These are phyloP conservation scores for Prinsepia uniflora DNA, from an alignment of 306 rosid genomes.

Conservation along the genomic window DNA sequence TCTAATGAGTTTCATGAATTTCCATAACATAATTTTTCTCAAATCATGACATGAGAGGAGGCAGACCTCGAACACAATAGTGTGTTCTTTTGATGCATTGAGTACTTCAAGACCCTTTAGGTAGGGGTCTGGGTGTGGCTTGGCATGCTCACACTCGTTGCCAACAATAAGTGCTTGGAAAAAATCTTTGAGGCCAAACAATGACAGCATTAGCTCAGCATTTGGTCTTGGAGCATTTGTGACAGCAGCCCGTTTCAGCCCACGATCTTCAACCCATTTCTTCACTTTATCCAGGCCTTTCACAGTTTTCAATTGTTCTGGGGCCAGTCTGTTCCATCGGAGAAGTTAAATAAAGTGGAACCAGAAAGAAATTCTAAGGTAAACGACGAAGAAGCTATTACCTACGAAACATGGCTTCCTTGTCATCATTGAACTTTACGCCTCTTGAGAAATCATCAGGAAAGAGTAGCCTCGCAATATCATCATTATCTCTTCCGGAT, in stretches of 20 bases:
- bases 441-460: conserved; percentile 73
- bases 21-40: background rate
- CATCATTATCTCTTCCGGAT: conserved; percentile 83
- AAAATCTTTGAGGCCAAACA: conserved; percentile 77
- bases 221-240: conserved; percentile 88
- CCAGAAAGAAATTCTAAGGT: conserved; percentile 16
- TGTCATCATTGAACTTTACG: conserved; percentile 65
- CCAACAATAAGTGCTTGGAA: conserved; percentile 73
- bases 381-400: conserved; percentile 27
- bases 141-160: conserved; percentile 78
- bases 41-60: conserved; percentile 12
- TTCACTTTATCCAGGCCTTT: conserved; percentile 63
- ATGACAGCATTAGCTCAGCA: conserved; percentile 81
- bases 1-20: conserved; percentile 10
- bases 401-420: conserved; percentile 87
- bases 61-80: conserved; percentile 83
- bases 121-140: conserved; percentile 91
- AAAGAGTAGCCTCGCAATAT: conserved; percentile 55
- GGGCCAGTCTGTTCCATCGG: conserved; percentile 58
- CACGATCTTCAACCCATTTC: conserved; percentile 79
- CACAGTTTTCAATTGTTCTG: conserved; percentile 61
- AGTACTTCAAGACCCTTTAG: conserved; percentile 78
- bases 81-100: conserved; percentile 78
- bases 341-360: conserved; percentile 12
- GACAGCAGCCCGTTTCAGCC: conserved; percentile 90